Conservation (phyloP, 1,139 yeast species). For the Saccharomyces hybrid region DNA sequence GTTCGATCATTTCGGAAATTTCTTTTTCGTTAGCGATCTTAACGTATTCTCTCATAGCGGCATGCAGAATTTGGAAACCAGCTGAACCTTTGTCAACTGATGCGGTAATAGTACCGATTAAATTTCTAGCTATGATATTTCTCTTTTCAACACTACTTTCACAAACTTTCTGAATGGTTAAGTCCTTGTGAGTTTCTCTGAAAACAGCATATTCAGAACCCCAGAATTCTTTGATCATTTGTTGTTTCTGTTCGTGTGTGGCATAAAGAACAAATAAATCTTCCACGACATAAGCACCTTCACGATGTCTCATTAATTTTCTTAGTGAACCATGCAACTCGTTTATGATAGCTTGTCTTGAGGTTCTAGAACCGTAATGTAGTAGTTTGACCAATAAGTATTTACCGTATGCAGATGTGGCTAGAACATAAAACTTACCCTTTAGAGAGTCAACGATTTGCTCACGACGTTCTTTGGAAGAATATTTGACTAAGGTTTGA, state of each 20-base stretch:
- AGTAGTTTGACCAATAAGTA: conserved; percentile 80
- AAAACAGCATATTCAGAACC: conserved; percentile 94
- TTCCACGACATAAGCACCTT: conserved; percentile 98
- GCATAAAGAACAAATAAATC: conserved; percentile 85
- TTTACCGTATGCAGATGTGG: conserved; percentile 90
- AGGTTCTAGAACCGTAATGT: conserved; percentile 83
- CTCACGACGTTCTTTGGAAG: conserved; percentile 72
- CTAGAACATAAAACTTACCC: conserved; percentile 75
- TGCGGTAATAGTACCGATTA: conserved; percentile 77
- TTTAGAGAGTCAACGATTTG: conserved; percentile 61
- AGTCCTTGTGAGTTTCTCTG: conserved; percentile 61
- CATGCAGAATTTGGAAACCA: conserved; percentile 92
- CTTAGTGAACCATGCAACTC: conserved; percentile 88
- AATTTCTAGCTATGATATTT: conserved; percentile 64
- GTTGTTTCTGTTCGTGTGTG: conserved; percentile 74
- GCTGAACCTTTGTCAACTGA: conserved; percentile 94
- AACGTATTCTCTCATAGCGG: conserved; percentile 87
- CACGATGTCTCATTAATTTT: conserved; percentile 91
- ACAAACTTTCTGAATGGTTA: conserved; percentile 59
- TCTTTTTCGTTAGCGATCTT: conserved; percentile 60
- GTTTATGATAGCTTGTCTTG: conserved; percentile 65
- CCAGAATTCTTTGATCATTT: conserved; percentile 93
- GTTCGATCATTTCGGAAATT: conserved; percentile 73
- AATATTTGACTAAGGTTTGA: conserved; percentile 84
- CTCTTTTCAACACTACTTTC: conserved; percentile 75